Percentiles rank a stretch among this genome's conserved stretches.
Conservation (phyloP, 805 yeast species). For the Teunomyces cretensis region DNA sequence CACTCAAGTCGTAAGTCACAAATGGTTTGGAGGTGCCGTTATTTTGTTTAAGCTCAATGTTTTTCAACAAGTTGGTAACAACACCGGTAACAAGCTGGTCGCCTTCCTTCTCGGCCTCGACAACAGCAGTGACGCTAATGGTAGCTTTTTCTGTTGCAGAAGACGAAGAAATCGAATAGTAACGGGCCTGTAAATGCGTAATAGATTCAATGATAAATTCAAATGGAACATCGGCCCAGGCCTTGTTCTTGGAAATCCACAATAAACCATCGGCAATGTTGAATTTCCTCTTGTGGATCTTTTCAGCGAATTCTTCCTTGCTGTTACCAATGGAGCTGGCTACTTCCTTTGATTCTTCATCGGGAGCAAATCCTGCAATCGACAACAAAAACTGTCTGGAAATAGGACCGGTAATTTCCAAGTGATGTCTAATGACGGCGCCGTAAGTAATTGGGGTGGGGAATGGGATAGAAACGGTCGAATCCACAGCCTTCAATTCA, state of each 20-base stretch:
- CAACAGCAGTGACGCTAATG: slow-evolving; percentile 88
- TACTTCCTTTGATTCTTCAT: slow-evolving; percentile 49
- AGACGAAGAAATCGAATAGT: slow-evolving; percentile 93
- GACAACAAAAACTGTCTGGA: slow-evolving; percentile 82
- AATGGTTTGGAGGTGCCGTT: slow-evolving; percentile 37
- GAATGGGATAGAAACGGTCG: slow-evolving; percentile 62
- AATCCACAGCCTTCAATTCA: slow-evolving; percentile 66
- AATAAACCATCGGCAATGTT: slow-evolving; percentile 77
- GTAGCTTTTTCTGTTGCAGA: slow-evolving; percentile 71
- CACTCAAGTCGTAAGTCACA: slow-evolving; percentile 69
- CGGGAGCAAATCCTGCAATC: slow-evolving; percentile 81
- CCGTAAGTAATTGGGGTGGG: slow-evolving; percentile 88
- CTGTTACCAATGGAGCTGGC: slow-evolving; percentile 60
- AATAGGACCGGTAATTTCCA: slow-evolving; percentile 90
- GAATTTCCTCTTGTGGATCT: slow-evolving; percentile 58
- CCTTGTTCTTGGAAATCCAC: slow-evolving; percentile 55
- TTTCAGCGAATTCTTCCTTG: slow-evolving; percentile 64
- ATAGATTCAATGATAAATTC: slow-evolving; percentile 79
- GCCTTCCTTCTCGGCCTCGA: slow-evolving; percentile 55
- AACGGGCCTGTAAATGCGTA: slow-evolving; percentile 86
- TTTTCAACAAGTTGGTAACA: slow-evolving; percentile 81
- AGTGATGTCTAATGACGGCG: slow-evolving; percentile 77
- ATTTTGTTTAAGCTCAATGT: slow-evolving; percentile 63
- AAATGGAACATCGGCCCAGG: slow-evolving; percentile 83
- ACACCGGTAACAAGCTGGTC: slow-evolving; percentile 68